phyloP scores from a whole-genome alignment of 306 rosid genomes.

The Delonix regia region DNA sequence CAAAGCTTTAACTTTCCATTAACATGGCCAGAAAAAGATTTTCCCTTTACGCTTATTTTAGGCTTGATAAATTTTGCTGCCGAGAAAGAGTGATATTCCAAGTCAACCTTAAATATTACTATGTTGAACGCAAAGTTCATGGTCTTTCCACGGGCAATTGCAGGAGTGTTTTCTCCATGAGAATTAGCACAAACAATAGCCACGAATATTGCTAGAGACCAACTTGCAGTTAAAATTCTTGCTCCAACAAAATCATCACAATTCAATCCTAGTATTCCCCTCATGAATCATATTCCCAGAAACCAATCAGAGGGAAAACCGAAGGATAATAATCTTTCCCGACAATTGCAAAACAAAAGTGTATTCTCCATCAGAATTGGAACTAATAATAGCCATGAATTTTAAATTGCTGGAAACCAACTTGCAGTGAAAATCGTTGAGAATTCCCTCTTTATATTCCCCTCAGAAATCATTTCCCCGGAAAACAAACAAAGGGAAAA shows the following conservation, averaged over 20 bases:
- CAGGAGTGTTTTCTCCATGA: neutral
- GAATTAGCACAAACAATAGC: constrained; percentile 1
- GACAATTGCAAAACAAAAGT: neutral
- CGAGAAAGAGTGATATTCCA: neutral
- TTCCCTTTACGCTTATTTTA: neutral
- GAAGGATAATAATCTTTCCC: neutral
- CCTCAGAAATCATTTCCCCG: neutral
- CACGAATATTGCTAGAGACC: neutral
- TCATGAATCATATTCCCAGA: neutral
- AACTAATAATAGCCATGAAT: neutral
- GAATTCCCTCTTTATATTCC: neutral
- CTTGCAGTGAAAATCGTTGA: neutral
- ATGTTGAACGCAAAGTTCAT: neutral
- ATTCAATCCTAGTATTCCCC: neutral
- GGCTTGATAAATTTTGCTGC: neutral
- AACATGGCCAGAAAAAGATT: neutral
- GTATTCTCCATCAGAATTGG: neutral
- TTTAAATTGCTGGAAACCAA: neutral
- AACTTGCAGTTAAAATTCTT: neutral
- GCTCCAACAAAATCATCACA: neutral
- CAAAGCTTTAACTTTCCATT: neutral
- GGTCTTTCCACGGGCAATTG: neutral
- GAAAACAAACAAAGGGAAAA: neutral
- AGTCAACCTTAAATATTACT: neutral
- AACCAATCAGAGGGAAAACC: neutral